Conservation (phyloP, 441 rosid species). For the Omphalea diandra region DNA sequence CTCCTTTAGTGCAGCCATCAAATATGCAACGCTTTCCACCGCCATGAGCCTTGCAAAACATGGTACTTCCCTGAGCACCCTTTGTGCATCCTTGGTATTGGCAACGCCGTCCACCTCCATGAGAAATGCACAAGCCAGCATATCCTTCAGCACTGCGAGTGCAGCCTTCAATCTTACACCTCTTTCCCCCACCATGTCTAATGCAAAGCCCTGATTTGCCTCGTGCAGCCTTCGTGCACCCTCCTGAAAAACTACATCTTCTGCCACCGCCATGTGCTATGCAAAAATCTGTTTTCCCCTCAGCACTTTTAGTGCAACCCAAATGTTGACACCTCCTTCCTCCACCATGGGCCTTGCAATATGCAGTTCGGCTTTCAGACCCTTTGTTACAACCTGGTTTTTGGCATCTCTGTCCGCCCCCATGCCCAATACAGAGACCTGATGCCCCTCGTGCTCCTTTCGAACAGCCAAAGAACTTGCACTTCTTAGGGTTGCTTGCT, state of each 20-base stretch:
- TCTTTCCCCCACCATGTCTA: constrained; percentile 89
- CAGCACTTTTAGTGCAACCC: constrained; percentile 95
- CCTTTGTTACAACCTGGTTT: constrained; percentile 86
- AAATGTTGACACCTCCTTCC: constrained; percentile 88
- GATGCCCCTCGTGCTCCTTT: constrained; percentile 94
- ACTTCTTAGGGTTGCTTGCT: constrained; percentile 56
- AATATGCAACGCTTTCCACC: constrained; percentile 96
- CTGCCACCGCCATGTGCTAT: constrained; percentile 95
- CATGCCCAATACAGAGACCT: constrained; percentile 92
- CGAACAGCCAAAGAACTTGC: constrained; percentile 67
- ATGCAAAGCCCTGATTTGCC: constrained; percentile 95
- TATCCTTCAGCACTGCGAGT: constrained; percentile 93
- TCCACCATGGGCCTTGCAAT: constrained; percentile 93
- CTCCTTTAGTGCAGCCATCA: constrained; percentile 86
- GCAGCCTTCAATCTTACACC: constrained; percentile 81
- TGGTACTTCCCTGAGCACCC: constrained; percentile 94
- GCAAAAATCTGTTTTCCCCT: constrained; percentile 91
- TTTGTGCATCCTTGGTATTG: constrained; percentile 54
- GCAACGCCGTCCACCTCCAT: constrained; percentile 94
- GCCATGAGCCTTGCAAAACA: constrained; percentile 93
- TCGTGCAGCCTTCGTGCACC: constrained; percentile 85
- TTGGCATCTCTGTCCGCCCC: constrained; percentile 95
- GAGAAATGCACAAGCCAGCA: constrained; percentile 91
- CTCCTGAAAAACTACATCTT: constrained; percentile 62
- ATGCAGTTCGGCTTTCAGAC: constrained; percentile 87